Evolutionary conservation across 257 asterid species (phyloP), one percentile per base, ranked within the genome.

Genomic region (Plantago ovata): DNA sequence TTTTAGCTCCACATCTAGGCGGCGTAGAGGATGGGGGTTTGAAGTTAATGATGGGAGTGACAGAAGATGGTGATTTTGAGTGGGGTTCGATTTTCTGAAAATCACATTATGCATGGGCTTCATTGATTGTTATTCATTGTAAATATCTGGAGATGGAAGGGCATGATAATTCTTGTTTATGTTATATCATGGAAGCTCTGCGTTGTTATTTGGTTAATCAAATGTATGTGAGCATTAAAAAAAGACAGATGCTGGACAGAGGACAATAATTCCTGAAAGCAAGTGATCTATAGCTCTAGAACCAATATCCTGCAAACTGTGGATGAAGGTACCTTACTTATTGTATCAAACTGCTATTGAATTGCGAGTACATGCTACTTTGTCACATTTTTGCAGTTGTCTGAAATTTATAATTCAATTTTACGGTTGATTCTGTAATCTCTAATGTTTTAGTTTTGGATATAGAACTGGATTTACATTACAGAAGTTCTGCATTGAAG

Each of bases 1-100:
- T 6, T 77, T 76, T 32, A 70, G 76, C 71, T 74, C 87, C 8
- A 51, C 73, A 0, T 66, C 90, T 1, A 81, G 90, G 64, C 56
- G 79, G 45, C 75, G 76, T 13, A 69, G 94, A 16, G 75, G 79
- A 33, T 74, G 77, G 84, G 79, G 81, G 53, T 62, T 72, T 38
- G 79, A 74, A 36, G 69, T 62, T 52, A 70, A 63, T 41, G 74
- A 73, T 21, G 80, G 64, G 33, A 64, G 51, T 38, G 71, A 66
- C 2, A 43, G 82, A 56, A 71, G 87, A 57, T 71, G 69, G 72
- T 78, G 77, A 81, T 20, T 45, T 40, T 39, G 40, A 49, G 24
- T 41, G 69, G 22, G 41, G 15, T 58, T 57, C 13, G 20, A 33
- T 21, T 10, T 45, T 24, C 48, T 44, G 49, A 33, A 20, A 14